Evolutionary conservation across 441 rosid species (phyloP).

Genomic region (Metrosideros polymorpha): DNA sequence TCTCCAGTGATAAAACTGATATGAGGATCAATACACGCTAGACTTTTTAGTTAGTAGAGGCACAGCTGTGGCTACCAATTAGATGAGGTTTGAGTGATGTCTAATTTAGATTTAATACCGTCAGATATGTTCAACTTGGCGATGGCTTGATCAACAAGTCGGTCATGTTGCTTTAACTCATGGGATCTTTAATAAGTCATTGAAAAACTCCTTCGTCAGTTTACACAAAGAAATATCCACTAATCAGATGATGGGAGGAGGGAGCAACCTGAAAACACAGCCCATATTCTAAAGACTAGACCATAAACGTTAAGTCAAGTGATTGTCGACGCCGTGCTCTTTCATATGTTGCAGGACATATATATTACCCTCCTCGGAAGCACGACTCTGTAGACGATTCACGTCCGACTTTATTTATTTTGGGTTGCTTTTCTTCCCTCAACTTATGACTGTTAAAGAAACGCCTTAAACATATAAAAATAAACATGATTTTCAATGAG

Average conservation of each 20-base stretch:
- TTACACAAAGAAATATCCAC: neutral
- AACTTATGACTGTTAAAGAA: neutral
- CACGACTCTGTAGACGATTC: neutral
- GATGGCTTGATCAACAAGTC: neutral
- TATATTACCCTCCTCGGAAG: too few relatives aligned
- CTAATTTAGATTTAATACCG: neutral
- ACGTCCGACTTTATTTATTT: neutral
- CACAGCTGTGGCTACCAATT: neutral
- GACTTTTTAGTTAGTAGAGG: neutral
- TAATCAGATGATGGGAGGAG: neutral
- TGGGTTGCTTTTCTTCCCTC: neutral
- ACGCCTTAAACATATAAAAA: neutral
- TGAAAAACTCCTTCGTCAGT: neutral
- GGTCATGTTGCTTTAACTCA: neutral
- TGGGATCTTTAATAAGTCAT: neutral
- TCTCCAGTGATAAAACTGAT: neutral
- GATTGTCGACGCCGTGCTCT: neutral
- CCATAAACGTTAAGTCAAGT: neutral
- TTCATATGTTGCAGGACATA: neutral
- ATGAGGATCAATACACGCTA: neutral
- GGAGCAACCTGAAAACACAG: neutral
- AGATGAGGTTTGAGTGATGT: neutral
- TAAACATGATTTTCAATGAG: too few relatives aligned
- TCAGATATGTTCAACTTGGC: neutral
- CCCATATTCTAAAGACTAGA: too few relatives aligned